Evolutionary conservation across 805 yeast genomes (phyloP).

Genomic region (Hanseniaspora osmophila): DNA sequence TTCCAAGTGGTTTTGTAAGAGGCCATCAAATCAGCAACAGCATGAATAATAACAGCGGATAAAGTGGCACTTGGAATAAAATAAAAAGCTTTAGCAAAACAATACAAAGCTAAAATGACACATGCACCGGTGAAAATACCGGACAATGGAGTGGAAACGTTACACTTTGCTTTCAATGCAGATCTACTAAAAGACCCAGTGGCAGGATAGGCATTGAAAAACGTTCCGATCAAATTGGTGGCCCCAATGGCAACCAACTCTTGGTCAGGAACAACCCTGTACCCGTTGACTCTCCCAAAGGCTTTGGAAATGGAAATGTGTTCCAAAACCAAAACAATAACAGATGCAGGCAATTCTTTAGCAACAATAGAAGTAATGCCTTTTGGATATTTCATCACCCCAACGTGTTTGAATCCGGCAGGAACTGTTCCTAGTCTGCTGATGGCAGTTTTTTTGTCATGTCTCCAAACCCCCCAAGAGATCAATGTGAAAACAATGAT

Average conservation of each 20-base stretch:
- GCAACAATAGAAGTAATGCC: slow-evolving; percentile 50
- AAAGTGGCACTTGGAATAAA: slow-evolving; percentile 84
- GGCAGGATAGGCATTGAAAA: slow-evolving; percentile 87
- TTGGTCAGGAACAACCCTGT: slow-evolving; percentile 83
- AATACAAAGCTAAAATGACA: slow-evolving; percentile 75
- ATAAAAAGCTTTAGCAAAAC: slow-evolving; percentile 69
- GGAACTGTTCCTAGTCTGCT: slow-evolving; percentile 67
- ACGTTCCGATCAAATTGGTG: slow-evolving; percentile 79
- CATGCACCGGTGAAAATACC: slow-evolving; percentile 84
- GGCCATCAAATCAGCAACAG: slow-evolving; percentile 75
- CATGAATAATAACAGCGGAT: slow-evolving; percentile 82
- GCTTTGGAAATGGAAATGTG: slow-evolving; percentile 91
- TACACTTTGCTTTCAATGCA: slow-evolving; percentile 88
- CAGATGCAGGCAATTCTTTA: slow-evolving; percentile 72
- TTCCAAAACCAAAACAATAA: slow-evolving; percentile 69
- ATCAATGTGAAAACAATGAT: slow-evolving; percentile 73
- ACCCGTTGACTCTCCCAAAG: slow-evolving; percentile 83
- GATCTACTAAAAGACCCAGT: slow-evolving; percentile 94
- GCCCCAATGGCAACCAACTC: slow-evolving; percentile 89
- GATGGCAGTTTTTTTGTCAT: slow-evolving; percentile 32
- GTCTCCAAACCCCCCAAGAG: slow-evolving; percentile 59
- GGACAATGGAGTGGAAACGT: slow-evolving; percentile 86
- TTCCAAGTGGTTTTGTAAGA: slow-evolving; percentile 51
- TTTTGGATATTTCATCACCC: slow-evolving; percentile 51
- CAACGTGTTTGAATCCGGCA: slow-evolving; percentile 64